Conservation (phyloP, 495 filamentous ascomycete genomes). For the Amniculicola lignicola region DNA sequence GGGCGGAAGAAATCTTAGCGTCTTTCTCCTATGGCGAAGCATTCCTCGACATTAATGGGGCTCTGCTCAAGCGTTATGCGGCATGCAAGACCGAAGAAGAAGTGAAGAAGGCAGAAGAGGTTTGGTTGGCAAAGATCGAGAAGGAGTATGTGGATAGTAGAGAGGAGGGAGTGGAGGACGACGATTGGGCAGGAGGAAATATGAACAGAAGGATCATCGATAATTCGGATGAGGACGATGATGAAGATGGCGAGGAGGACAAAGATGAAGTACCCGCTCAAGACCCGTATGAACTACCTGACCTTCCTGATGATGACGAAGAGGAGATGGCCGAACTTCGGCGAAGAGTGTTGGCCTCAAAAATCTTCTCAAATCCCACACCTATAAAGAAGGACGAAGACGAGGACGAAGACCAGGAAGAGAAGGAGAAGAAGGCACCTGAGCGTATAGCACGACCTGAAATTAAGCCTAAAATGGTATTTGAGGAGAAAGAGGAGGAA, state of each 20-base stretch:
- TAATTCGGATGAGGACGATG: conserved; percentile 52
- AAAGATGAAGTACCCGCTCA: conserved; percentile 45
- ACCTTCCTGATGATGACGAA: conserved; percentile 75
- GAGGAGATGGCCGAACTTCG: conserved; percentile 91
- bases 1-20: conserved; percentile 77
- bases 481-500: conserved; percentile 2
- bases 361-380: conserved; percentile 67
- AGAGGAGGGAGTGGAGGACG: conserved; percentile 55
- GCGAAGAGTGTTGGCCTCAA: conserved; percentile 77
- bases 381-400: conserved; percentile 23
- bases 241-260: conserved; percentile 38
- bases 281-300: conserved; percentile 71
- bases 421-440: conserved; percentile 20
- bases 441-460: conserved; percentile 14
- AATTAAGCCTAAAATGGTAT: background rate
- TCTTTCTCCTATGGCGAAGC: conserved; percentile 84
- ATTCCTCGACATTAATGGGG: conserved; percentile 83
- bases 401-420: conserved; percentile 55
- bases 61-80: conserved; percentile 78
- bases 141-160: conserved; percentile 81
- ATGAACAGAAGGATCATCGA: conserved; percentile 62
- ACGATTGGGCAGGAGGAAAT: conserved; percentile 85
- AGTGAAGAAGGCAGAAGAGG: conserved; percentile 80
- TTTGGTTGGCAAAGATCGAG: conserved; percentile 87
- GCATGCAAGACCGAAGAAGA: conserved; percentile 77